Evolutionary conservation across 2,329 filamentous ascomycete genomes (phyloP).

Genomic region (Phialophora verrucosa): DNA sequence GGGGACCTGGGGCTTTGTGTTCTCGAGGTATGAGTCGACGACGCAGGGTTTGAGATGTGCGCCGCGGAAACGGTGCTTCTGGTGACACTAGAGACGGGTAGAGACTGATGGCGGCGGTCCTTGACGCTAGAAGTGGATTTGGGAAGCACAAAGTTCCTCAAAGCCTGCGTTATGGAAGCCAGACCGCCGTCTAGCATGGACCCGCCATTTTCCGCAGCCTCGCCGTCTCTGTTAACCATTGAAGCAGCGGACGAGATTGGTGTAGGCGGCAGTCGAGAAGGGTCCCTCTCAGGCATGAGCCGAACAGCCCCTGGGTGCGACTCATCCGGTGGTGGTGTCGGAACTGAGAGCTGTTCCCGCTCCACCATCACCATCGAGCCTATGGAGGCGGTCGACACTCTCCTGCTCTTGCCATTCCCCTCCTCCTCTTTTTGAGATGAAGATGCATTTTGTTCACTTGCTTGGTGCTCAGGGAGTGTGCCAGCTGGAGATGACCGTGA

Average conservation of each 20-base stretch:
- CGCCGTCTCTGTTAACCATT: constrained; percentile 51
- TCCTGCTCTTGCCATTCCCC: constrained; percentile 38
- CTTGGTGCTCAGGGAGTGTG: constrained; percentile 40
- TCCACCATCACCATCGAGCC: constrained; percentile 52
- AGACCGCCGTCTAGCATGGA: constrained; percentile 48
- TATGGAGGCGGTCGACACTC: constrained; percentile 45
- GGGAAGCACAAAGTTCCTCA: constrained; percentile 54
- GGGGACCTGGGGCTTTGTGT: constrained; percentile 58
- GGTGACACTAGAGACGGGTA: constrained; percentile 69
- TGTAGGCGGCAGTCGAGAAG: constrained; percentile 50
- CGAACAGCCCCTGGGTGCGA: constrained; percentile 39
- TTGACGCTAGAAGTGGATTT: constrained; percentile 45
- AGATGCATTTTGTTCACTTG: constrained; percentile 24
- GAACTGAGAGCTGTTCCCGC: constrained; percentile 45
- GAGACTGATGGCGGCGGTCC: constrained; percentile 53
- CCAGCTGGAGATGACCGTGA: constrained; percentile 49
- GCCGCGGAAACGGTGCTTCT: constrained; percentile 69
- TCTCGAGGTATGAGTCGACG: constrained; percentile 58
- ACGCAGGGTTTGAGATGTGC: constrained; percentile 72
- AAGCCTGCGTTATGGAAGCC: constrained; percentile 51
- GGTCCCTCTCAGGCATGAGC: constrained; percentile 42
- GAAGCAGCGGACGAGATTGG: constrained; percentile 52
- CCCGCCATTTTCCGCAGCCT: constrained; percentile 49
- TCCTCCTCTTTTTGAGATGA: constrained; percentile 18
- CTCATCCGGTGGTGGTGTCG: constrained; percentile 41